Percentiles rank a stretch among this genome's conserved stretches.
These are phyloP conservation scores for Thalassiosira mediterranea DNA, from an alignment of 352 stramenopile genomes.

Conservation along the genomic window DNA sequence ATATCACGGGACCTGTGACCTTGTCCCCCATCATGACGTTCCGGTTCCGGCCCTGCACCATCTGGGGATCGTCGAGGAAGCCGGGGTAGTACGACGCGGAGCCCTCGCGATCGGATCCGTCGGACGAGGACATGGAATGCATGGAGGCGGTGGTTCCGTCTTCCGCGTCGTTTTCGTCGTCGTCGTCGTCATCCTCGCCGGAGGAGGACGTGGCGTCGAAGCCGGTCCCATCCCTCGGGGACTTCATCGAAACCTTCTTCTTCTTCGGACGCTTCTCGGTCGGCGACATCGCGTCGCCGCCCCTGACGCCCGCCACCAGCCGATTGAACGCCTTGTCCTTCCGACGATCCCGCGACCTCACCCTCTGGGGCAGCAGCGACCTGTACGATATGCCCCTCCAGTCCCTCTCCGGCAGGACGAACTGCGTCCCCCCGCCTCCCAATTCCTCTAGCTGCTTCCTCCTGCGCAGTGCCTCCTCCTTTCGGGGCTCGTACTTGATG, in stretches of 20 bases:
- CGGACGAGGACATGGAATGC: no score
- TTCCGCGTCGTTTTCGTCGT: no score
- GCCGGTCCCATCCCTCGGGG: conserved; percentile 6
- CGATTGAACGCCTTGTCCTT: conserved; percentile 55
- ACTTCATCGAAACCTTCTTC: conserved; percentile 3
- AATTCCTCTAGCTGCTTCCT: conserved; percentile 79
- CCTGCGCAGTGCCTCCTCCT: conserved; percentile 67
- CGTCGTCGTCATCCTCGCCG: conserved; percentile 41
- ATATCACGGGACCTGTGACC: conserved; percentile 91
- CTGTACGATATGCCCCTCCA: conserved; percentile 80
- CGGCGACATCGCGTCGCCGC: no score
- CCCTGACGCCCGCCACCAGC: conserved; percentile 18
- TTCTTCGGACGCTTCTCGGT: conserved; percentile 35
- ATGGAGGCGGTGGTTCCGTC: conserved; percentile 49
- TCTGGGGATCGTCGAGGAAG: conserved; percentile 83
- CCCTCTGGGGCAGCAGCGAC: conserved; percentile 43
- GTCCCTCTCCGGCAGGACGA: conserved; percentile 78
- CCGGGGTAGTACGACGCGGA: conserved; percentile 56
- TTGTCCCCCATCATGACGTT: conserved; percentile 86
- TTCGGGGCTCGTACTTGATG: conserved; percentile 79
- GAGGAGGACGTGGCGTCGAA: conserved; percentile 23
- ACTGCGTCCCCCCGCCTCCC: conserved; percentile 78
- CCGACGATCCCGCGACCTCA: no score
- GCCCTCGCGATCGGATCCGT: no score
- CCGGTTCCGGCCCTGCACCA: conserved; percentile 77